These are phyloP conservation scores for Serendipita sp. DNA, from an alignment of 768 basidiomycete species.

Conservation along the genomic window DNA sequence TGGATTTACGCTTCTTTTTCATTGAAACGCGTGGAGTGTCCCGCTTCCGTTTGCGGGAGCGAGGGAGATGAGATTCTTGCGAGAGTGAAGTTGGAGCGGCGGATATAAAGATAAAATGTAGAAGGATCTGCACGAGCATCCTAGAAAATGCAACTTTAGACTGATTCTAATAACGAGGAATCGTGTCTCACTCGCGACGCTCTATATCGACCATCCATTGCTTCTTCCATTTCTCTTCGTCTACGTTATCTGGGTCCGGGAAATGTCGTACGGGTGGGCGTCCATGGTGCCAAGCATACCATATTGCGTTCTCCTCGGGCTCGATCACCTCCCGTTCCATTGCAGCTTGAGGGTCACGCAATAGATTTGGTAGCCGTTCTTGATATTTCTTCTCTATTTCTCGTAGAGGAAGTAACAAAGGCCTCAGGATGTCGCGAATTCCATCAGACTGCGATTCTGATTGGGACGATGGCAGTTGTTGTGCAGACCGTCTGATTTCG, in stretches of 20 bases:
- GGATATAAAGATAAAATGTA: background rate
- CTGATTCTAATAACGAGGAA: background rate
- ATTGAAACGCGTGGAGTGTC: background rate
- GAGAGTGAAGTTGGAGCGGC: background rate
- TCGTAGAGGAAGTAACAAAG: background rate
- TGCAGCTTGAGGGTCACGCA: background rate
- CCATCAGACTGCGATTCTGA: background rate
- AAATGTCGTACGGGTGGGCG: background rate
- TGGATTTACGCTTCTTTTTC: background rate
- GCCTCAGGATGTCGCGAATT: background rate
- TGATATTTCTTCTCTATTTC: background rate
- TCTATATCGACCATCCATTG: constrained; percentile 1
- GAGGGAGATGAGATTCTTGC: background rate
- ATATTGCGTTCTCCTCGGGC: background rate
- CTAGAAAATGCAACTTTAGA: background rate
- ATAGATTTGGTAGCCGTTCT: background rate
- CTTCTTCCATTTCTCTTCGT: constrained; percentile 4
- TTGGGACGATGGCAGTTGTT: background rate
- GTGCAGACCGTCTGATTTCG: background rate
- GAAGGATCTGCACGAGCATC: background rate
- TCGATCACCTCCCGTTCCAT: background rate
- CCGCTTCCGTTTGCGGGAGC: background rate
- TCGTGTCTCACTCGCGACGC: background rate
- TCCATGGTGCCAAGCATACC: constrained; percentile 3
- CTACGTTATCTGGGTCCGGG: background rate